phyloP scores from a whole-genome alignment of 2,329 filamentous ascomycete species.

The Trichoderma polysporum region DNA sequence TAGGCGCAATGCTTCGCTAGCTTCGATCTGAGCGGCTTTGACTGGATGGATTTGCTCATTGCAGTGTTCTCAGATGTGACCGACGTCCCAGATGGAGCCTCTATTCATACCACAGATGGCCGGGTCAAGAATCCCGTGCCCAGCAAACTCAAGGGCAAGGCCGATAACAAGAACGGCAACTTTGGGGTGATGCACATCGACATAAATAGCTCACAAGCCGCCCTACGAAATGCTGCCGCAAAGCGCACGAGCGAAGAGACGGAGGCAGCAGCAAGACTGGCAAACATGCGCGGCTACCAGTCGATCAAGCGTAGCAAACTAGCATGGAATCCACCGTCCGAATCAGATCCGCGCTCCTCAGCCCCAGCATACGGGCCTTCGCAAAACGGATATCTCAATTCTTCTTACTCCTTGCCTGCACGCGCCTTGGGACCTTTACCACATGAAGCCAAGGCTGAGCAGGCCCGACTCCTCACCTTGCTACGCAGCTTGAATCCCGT shows the following conservation, averaged over 20 bases:
- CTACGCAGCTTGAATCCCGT: constrained; percentile 55
- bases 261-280: constrained; percentile 56
- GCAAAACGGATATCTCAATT: constrained; percentile 11
- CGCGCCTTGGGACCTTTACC: constrained; percentile 30
- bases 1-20: constrained; percentile 4
- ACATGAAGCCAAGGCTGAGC: constrained; percentile 57
- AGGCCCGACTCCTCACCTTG: constrained; percentile 58
- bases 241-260: constrained; percentile 63
- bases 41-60: constrained; percentile 2
- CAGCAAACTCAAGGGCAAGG: constrained; percentile 60
- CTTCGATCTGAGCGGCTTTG: neutral
- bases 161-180: constrained; percentile 56
- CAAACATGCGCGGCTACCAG: constrained; percentile 54
- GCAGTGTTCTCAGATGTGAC: constrained; percentile 9
- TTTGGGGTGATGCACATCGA: constrained; percentile 65
- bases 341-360: constrained; percentile 13
- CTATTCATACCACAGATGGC: constrained; percentile 30
- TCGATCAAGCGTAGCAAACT: constrained; percentile 47
- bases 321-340: constrained; percentile 28
- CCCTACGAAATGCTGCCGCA: constrained; percentile 53
- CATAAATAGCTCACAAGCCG: constrained; percentile 45
- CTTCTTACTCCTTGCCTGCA: constrained; percentile 15
- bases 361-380: constrained; percentile 12
- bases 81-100: constrained; percentile 15
- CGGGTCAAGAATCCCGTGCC: constrained; percentile 56